phyloP scores from a whole-genome alignment of 176 grass and related monocot species.

The Rhynchospora breviuscula region DNA sequence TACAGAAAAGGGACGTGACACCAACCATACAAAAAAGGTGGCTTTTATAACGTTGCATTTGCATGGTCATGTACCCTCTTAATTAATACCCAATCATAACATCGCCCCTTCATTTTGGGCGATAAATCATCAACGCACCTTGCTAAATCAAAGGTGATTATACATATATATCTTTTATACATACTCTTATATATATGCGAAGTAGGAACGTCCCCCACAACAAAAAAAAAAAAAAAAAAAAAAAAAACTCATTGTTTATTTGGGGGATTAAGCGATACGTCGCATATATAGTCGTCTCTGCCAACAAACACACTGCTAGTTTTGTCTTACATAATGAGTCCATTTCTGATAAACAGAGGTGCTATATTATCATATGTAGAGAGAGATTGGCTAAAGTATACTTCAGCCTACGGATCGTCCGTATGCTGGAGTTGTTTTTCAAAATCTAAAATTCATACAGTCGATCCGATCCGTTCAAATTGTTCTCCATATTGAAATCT shows the following conservation, averaged over 20 bases:
- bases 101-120: not conserved
- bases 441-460: too few relatives aligned
- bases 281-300: not conserved
- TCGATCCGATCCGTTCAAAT: too few relatives aligned
- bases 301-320: not conserved
- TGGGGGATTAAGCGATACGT: not conserved
- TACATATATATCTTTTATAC: not conserved
- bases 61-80: constrained; percentile 2
- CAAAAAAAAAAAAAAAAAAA: not conserved
- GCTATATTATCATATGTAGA: not conserved
- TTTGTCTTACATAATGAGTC: not conserved
- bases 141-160: not conserved
- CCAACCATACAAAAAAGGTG: constrained; percentile 30
- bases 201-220: not conserved
- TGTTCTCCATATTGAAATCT: too few relatives aligned
- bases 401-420: too few relatives aligned
- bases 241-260: not conserved
- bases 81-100: not conserved
- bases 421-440: too few relatives aligned
- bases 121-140: not conserved
- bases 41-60: constrained; percentile 26
- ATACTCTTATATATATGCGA: not conserved
- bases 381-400: too few relatives aligned
- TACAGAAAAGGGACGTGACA: constrained; percentile 10
- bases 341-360: not conserved